phyloP scores from a whole-genome alignment of 345 rosid species.

The Kernera saxatilis region DNA sequence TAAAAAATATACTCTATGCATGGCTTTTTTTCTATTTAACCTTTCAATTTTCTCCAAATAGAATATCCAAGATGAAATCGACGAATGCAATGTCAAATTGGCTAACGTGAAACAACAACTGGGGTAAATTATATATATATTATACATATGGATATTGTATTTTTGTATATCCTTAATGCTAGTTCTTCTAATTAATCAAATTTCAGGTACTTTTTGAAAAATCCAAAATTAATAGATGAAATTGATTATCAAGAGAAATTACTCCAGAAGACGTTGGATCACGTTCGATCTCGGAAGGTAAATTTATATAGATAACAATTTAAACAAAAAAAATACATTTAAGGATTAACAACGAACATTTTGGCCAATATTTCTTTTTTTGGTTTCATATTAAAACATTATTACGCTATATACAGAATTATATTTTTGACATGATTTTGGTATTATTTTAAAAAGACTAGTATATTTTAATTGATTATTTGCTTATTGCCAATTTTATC shows the following conservation, averaged over 20 bases:
- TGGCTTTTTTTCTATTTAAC: background rate
- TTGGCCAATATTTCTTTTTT: background rate
- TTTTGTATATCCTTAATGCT: background rate
- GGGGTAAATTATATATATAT: background rate
- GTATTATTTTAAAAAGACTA: background rate
- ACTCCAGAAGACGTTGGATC: background rate
- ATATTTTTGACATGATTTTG: background rate
- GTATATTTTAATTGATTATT: background rate
- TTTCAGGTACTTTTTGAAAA: background rate
- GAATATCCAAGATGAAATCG: background rate
- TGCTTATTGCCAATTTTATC: background rate
- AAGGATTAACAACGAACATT: background rate
- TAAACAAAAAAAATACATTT: no score
- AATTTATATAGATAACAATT: background rate
- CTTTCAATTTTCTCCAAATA: background rate
- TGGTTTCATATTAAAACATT: background rate
- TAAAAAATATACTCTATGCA: background rate
- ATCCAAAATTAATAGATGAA: conserved; percentile 8
- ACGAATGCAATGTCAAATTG: background rate
- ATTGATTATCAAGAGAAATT: background rate
- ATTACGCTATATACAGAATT: background rate
- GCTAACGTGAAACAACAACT: background rate
- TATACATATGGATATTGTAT: background rate
- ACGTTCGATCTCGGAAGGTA: conserved; percentile 20
- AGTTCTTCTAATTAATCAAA: background rate